Base-by-base conservation (phyloP, 306 rosid genomes). In the Vigna radiata region DNA sequence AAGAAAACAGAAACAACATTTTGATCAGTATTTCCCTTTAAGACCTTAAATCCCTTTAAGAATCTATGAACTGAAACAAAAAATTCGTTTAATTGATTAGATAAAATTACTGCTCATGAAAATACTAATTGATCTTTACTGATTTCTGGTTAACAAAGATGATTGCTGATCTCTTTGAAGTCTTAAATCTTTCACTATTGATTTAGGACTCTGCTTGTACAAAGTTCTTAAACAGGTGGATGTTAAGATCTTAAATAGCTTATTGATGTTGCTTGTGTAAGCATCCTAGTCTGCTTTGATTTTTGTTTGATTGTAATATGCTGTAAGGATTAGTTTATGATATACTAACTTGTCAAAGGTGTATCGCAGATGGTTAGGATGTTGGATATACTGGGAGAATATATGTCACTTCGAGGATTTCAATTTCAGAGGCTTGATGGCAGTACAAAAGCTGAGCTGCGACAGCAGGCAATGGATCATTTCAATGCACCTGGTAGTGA, bases 391-490 rank as follows among this genome's bases (percentile, higher is more conserved):
- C 86, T 96, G 60, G 94, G 96, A 3, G 93, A 91, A 73, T 96
- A 96, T 82, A 86, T 96, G 99, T 89, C 96, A 15, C 88, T 82
- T 47, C 85, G 98, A 82, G 99, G 99, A 71, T 96, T 91, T 87
- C 97, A 96, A 77, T 92, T 96, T 86, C 99, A 96, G 80, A 87
- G 99, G 85, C 97, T 96, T 68, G 99, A 96, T 85, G 99, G 99
- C 27, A 96, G 99, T 79, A 96, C 99, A 43, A 96, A 96, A 86
- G 89, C 99, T 21, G 99, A 96, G 85, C 71, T 92, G 73, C 97
- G 99, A 18, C 99, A 96, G 68, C 99, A 96, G 87, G 99, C 99
- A 37, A 96, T 96, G 99, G 99, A 96, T 9, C 99, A 96, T 85
- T 96, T 96, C 74, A 96, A 96, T 85, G 99, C 98, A 39, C 93